Percentiles rank a stretch among this genome's conserved stretches.
These are phyloP conservation scores for Curvularia sp. DNA, from an alignment of 2,329 filamentous ascomycete species.

Conservation along the genomic window DNA sequence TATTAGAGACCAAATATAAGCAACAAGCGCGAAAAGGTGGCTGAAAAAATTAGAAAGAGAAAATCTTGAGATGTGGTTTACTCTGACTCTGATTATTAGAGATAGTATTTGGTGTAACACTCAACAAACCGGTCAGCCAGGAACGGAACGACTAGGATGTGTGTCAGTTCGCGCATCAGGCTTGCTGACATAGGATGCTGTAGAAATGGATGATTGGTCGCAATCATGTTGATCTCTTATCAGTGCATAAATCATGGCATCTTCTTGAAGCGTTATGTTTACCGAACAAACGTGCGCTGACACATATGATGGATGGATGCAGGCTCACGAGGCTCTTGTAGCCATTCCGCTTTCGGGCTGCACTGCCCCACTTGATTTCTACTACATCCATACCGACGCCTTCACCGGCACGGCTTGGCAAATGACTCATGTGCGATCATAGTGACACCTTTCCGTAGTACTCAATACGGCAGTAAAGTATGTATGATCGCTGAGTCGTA, in stretches of 20 bases:
- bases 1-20: too few species aligned
- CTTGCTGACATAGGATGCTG: too few species aligned
- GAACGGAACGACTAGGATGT: too few species aligned
- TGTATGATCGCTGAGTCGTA: not conserved
- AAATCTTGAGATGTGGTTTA: too few species aligned
- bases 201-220: not conserved
- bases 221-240: not conserved
- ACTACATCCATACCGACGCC: not conserved
- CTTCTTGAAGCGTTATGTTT: not conserved
- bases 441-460: not conserved
- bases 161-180: too few species aligned
- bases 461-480: too few species aligned
- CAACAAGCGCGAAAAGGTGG: too few species aligned
- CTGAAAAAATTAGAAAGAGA: too few species aligned
- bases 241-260: not conserved
- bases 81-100: too few species aligned
- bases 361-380: not conserved
- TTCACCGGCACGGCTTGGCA: slow-evolving; percentile 21
- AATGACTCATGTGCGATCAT: slow-evolving; percentile 38
- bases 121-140: too few species aligned
- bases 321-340: not conserved
- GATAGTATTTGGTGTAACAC: too few species aligned
- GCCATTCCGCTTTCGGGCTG: not conserved
- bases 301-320: not conserved
- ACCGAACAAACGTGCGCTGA: not conserved